phyloP scores from a whole-genome alignment of 495 filamentous ascomycete species.

The Articulospora tetracladia region DNA sequence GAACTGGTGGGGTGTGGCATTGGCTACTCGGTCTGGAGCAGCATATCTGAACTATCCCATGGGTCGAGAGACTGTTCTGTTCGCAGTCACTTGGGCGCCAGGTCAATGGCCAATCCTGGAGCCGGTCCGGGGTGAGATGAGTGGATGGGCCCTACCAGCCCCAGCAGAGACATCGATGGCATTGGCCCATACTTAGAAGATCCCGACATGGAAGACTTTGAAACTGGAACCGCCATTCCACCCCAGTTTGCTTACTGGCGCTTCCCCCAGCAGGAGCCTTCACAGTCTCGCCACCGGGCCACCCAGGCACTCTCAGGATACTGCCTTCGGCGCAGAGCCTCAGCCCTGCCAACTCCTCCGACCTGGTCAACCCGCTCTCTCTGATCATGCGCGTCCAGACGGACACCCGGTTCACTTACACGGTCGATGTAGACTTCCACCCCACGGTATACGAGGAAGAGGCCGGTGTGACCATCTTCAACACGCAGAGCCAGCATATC shows the following conservation, averaged over 20 bases:
- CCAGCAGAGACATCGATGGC: constrained; percentile 27
- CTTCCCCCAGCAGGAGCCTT: constrained; percentile 35
- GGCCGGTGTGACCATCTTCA: constrained; percentile 41
- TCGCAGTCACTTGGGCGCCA: constrained; percentile 45
- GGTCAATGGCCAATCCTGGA: constrained; percentile 37
- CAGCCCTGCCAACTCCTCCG: constrained; percentile 19
- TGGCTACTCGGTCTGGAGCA: constrained; percentile 45
- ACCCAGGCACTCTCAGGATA: constrained; percentile 36
- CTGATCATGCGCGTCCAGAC: constrained; percentile 46
- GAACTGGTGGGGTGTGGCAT: constrained; percentile 50
- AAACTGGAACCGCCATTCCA: constrained; percentile 30
- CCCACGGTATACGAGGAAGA: constrained; percentile 34
- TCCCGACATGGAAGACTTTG: constrained; percentile 38
- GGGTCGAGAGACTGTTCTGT: constrained; percentile 56
- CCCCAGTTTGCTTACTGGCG: constrained; percentile 48
- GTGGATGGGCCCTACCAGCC: constrained; percentile 31
- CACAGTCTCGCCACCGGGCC: constrained; percentile 33
- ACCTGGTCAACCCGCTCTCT: constrained; percentile 37
- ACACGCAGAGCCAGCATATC: constrained; percentile 50
- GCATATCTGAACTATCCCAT: constrained; percentile 50
- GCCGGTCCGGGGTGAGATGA: constrained; percentile 40
- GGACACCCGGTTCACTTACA: constrained; percentile 46
- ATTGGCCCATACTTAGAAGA: constrained; percentile 34
- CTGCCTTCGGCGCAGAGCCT: constrained; percentile 42
- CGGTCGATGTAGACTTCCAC: constrained; percentile 33